Percentiles rank a stretch among this genome's conserved stretches.
Conservation (phyloP, 148 eudicot species). For the Camellia japonica region DNA sequence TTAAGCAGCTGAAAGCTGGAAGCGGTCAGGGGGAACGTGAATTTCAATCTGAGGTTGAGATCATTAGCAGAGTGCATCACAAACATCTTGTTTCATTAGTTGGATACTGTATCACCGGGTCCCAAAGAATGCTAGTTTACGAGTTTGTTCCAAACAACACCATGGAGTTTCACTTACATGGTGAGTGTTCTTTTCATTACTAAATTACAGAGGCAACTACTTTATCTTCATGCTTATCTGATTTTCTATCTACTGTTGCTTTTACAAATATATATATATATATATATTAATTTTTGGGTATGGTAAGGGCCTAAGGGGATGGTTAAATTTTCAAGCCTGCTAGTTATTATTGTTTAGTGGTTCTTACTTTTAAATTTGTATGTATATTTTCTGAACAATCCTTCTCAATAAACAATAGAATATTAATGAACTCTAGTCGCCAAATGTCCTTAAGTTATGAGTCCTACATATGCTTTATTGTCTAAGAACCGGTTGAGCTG, state of each 20-base stretch:
- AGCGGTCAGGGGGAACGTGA: conserved; percentile 98
- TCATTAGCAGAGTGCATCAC: conserved; percentile 96
- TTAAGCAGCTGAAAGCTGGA: conserved; percentile 90
- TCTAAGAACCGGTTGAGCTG: neutral
- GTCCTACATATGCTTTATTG: neutral
- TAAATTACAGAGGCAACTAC: no score
- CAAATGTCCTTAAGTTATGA: neutral
- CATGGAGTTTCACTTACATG: conserved; percentile 89
- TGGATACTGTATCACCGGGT: conserved; percentile 90
- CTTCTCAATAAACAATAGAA: neutral
- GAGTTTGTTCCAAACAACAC: conserved; percentile 91
- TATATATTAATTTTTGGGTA: no score
- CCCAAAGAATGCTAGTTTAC: conserved; percentile 81
- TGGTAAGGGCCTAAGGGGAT: no score
- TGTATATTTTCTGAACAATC: neutral
- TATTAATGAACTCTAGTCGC: neutral
- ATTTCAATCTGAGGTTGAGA: conserved; percentile 95
- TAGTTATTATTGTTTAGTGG: no score
- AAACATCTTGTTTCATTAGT: conserved; percentile 97
- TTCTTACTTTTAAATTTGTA: neutral
- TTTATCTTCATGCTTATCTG: no score
- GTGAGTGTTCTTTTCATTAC: conserved; percentile 27
- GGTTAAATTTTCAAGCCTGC: no score
- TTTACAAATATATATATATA: no score
- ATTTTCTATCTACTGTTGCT: no score